Conservation (phyloP, 225 moss, liverwort and hornwort species). For the Asterella californica region DNA sequence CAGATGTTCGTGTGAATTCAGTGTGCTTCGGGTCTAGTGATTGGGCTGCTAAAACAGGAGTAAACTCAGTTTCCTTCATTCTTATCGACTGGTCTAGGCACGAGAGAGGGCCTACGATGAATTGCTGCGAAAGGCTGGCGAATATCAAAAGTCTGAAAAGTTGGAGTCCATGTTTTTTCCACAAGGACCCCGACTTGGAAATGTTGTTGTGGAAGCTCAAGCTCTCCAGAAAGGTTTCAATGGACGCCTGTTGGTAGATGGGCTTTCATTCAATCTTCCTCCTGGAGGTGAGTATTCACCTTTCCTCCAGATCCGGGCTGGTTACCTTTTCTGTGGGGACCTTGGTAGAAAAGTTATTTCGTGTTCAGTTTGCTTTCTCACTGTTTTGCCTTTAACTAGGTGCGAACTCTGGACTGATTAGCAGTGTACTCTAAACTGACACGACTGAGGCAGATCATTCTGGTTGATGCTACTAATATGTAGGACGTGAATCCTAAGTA, state of each 20-base stretch:
- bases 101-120: constrained; percentile 90
- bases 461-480: too few species aligned
- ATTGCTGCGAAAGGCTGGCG: constrained; percentile 70
- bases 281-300: constrained; percentile 67
- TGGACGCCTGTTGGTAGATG: constrained; percentile 70
- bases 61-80: not conserved
- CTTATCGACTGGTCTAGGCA: constrained; percentile 44
- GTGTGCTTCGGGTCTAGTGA: not conserved
- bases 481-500: too few species aligned
- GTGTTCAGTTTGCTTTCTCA: not conserved
- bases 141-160: constrained; percentile 85
- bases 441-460: too few species aligned
- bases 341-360: not conserved
- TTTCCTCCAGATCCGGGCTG: not conserved
- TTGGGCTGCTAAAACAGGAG: not conserved
- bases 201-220: constrained; percentile 87
- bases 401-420: too few species aligned
- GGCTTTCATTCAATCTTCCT: constrained; percentile 84
- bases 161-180: constrained; percentile 95
- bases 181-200: constrained; percentile 94
- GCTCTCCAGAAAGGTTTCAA: constrained; percentile 83
- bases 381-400: too few species aligned
- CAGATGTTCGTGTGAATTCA: not conserved
- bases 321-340: not conserved
- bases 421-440: too few species aligned